A percentile compares a stretch with the other conserved stretches of the same genome.
Conservation (phyloP, 106 monocot species). For the Dioscorea zingiberensis region DNA sequence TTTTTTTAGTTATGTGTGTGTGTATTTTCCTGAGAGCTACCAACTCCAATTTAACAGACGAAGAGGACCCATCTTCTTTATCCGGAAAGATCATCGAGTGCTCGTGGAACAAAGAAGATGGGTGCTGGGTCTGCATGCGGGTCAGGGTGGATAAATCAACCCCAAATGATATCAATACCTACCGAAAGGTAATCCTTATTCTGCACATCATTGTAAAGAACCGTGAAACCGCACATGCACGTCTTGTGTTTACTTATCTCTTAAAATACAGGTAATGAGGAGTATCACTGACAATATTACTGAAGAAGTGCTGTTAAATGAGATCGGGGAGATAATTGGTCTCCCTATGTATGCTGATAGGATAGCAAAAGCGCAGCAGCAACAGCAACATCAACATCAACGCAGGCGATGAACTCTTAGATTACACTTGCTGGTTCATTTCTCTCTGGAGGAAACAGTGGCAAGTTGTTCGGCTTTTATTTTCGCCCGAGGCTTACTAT, state of each 20-base stretch:
- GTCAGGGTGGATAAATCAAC: conserved; percentile 48
- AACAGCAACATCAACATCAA: conserved; percentile 7
- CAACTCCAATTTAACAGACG: conserved; percentile 7
- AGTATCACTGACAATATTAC: conserved; percentile 65
- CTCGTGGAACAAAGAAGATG: conserved; percentile 33
- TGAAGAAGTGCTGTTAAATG: conserved; percentile 48
- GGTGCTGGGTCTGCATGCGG: conserved; percentile 62
- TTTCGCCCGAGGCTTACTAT: too few relatives aligned
- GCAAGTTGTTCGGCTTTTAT: too few relatives aligned
- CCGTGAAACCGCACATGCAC: too few relatives aligned
- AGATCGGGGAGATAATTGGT: conserved; percentile 45
- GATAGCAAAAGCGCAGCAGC: conserved; percentile 33
- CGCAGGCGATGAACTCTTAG: background rate
- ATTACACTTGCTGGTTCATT: background rate
- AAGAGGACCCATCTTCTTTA: conserved; percentile 25
- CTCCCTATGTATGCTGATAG: conserved; percentile 73
- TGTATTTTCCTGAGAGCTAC: background rate
- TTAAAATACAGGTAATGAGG: conserved; percentile 41
- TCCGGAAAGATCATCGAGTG: conserved; percentile 70
- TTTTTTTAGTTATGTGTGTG: background rate
- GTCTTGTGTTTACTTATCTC: background rate
- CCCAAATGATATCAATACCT: conserved; percentile 78
- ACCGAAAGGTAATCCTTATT: conserved; percentile 33
- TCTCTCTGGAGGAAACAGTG: too few relatives aligned
- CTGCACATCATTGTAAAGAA: too few relatives aligned